phyloP scores from a whole-genome alignment of 169 alveolate species.

The Plasmodium gonderi region DNA sequence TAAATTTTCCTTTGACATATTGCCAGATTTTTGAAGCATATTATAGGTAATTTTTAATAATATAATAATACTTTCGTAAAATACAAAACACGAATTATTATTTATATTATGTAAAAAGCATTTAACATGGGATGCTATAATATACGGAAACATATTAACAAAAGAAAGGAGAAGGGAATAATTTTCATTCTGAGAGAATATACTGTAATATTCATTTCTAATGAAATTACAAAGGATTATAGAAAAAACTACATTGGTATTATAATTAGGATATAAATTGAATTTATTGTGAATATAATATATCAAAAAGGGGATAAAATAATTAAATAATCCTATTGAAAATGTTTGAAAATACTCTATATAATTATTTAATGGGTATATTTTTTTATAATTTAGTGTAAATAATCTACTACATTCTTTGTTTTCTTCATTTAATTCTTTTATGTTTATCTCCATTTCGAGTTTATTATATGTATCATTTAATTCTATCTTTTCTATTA shows the following conservation, averaged over 20 bases:
- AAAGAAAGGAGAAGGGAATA: conserved; percentile 21
- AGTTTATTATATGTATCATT: conserved; percentile 66
- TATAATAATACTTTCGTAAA: conserved; percentile 66
- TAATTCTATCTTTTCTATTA: conserved; percentile 44
- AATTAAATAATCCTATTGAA: conserved; percentile 27
- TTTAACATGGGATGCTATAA: conserved; percentile 58
- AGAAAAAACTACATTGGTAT: conserved; percentile 23
- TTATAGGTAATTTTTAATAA: conserved; percentile 50
- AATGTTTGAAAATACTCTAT: conserved; percentile 62
- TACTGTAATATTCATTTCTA: conserved; percentile 52
- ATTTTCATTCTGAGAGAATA: conserved; percentile 45
- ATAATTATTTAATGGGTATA: conserved; percentile 73
- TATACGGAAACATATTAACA: conserved; percentile 71
- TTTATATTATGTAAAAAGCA: conserved; percentile 63
- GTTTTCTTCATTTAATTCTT: conserved; percentile 27
- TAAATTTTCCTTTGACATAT: neutral
- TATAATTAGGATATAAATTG: conserved; percentile 67
- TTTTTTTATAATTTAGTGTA: conserved; percentile 61
- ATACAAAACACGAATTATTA: conserved; percentile 60
- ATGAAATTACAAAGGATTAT: conserved; percentile 59
- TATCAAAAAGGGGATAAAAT: conserved; percentile 59
- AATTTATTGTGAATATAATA: conserved; percentile 61
- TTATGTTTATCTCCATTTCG: conserved; percentile 25
- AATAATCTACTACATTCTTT: conserved; percentile 71
- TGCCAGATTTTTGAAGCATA: conserved; percentile 2